Conservation (phyloP, 805 yeast species). For the Kodamaea hsintzibuensis region DNA sequence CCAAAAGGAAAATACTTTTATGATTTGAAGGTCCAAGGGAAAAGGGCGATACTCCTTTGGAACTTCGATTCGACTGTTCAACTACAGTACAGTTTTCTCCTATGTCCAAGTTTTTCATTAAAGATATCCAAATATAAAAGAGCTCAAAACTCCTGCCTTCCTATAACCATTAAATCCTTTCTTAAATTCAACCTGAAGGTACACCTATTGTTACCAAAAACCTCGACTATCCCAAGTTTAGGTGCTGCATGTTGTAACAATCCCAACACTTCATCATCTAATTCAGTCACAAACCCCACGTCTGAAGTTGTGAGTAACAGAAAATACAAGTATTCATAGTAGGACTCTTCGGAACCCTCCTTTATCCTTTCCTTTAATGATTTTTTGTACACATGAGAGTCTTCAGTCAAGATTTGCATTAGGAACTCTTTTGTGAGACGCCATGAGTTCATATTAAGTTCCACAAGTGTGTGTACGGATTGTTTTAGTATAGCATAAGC, state of each 20-base stretch:
- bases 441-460: constrained; percentile 71
- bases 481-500: constrained; percentile 61
- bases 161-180: constrained; percentile 62
- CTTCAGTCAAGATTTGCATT: constrained; percentile 44
- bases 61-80: too few relatives aligned
- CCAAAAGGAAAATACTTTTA: too few relatives aligned
- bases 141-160: constrained; percentile 58
- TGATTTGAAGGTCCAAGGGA: too few relatives aligned
- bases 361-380: constrained; percentile 17
- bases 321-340: constrained; percentile 27
- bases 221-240: constrained; percentile 66
- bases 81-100: too few relatives aligned
- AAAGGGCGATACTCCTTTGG: too few relatives aligned
- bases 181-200: constrained; percentile 54
- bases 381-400: constrained; percentile 25
- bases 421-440: constrained; percentile 53
- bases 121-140: too few relatives aligned
- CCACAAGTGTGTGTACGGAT: constrained; percentile 63
- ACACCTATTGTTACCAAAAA: constrained; percentile 76
- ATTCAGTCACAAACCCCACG: constrained; percentile 74
- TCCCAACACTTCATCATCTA: constrained; percentile 69
- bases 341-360: constrained; percentile 12
- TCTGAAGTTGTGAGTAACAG: constrained; percentile 71
- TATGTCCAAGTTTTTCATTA: too few relatives aligned
- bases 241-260: constrained; percentile 59